A percentile compares a stretch with the other conserved stretches of the same genome.
Conservation (phyloP, 495 filamentous ascomycete species). For the Xeromyces bisporus region DNA sequence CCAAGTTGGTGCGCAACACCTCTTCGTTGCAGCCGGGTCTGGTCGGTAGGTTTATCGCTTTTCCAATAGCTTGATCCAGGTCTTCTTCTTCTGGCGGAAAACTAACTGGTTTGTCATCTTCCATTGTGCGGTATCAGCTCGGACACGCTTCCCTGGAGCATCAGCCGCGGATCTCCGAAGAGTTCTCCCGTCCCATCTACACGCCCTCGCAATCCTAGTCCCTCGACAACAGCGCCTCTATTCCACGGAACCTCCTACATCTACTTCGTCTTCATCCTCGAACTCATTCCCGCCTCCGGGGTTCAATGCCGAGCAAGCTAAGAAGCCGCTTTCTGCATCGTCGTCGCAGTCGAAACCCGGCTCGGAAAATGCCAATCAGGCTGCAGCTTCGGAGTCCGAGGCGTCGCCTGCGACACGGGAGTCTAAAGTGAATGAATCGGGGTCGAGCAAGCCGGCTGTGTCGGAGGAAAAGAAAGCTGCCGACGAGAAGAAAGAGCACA, state of each 20-base stretch:
- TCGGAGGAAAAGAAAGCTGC: slow-evolving; percentile 30
- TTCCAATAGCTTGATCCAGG: not conserved
- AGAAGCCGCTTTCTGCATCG: slow-evolving; percentile 50
- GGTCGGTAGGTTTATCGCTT: slow-evolving; percentile 10
- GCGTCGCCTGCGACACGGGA: slow-evolving; percentile 27
- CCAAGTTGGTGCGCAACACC: slow-evolving; percentile 25
- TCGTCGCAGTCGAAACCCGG: slow-evolving; percentile 13
- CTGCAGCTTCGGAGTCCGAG: slow-evolving; percentile 11
- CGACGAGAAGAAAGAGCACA: slow-evolving; percentile 61
- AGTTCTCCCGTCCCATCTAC: slow-evolving; percentile 39
- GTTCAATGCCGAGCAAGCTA: slow-evolving; percentile 81
- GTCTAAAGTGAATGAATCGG: slow-evolving; percentile 26
- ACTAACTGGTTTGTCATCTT: slow-evolving; percentile 1
- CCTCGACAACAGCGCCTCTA: slow-evolving; percentile 38
- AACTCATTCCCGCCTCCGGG: slow-evolving; percentile 68
- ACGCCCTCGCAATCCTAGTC: slow-evolving; percentile 48
- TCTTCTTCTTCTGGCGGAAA: not conserved
- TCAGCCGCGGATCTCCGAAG: slow-evolving; percentile 33
- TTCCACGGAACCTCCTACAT: slow-evolving; percentile 55
- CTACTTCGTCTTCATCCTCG: slow-evolving; percentile 29
- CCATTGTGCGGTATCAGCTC: slow-evolving; percentile 11
- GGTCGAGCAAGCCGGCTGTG: slow-evolving; percentile 25
- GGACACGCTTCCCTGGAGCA: slow-evolving; percentile 19
- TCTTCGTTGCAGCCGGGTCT: slow-evolving; percentile 18
- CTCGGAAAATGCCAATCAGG: slow-evolving; percentile 8